Evolutionary conservation across 495 filamentous ascomycete species (phyloP).

Genomic region (Geoglossum glabrum): DNA sequence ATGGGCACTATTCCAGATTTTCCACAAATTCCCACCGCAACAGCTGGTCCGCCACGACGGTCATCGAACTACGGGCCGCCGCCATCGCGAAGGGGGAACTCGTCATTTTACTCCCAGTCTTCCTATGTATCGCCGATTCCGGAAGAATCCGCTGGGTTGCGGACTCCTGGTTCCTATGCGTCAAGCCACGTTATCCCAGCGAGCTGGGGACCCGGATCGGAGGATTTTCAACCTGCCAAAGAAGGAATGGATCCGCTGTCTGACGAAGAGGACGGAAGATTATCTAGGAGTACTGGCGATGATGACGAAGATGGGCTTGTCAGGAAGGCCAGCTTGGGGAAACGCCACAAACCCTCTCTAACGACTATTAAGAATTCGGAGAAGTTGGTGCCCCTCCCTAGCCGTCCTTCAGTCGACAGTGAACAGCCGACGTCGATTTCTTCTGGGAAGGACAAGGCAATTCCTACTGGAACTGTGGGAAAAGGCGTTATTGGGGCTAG

Average conservation of each 20-base stretch:
- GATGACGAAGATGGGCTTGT: slow-evolving; percentile 1
- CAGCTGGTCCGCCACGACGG: background rate
- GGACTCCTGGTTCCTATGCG: slow-evolving; percentile 4
- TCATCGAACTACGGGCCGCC: background rate
- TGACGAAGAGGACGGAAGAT: background rate
- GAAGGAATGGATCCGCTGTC: background rate
- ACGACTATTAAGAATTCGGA: background rate
- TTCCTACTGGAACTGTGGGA: background rate
- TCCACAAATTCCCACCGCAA: background rate
- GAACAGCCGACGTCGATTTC: background rate
- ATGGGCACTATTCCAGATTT: slow-evolving; percentile 1
- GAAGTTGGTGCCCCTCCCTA: background rate
- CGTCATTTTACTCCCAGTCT: slow-evolving; percentile 1
- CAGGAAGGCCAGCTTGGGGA: slow-evolving; percentile 2
- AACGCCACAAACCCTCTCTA: background rate
- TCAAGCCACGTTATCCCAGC: slow-evolving; percentile 5
- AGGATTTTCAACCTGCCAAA: background rate
- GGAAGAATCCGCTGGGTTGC: background rate
- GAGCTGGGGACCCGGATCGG: slow-evolving; percentile 3
- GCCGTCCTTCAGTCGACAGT: background rate
- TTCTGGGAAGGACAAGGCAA: background rate
- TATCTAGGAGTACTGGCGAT: background rate
- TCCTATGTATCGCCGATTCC: slow-evolving; percentile 3
- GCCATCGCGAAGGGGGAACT: slow-evolving; percentile 1
- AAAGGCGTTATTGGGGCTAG: background rate